Conservation (phyloP, 805 yeast genomes). For the Candida glaebosa region DNA sequence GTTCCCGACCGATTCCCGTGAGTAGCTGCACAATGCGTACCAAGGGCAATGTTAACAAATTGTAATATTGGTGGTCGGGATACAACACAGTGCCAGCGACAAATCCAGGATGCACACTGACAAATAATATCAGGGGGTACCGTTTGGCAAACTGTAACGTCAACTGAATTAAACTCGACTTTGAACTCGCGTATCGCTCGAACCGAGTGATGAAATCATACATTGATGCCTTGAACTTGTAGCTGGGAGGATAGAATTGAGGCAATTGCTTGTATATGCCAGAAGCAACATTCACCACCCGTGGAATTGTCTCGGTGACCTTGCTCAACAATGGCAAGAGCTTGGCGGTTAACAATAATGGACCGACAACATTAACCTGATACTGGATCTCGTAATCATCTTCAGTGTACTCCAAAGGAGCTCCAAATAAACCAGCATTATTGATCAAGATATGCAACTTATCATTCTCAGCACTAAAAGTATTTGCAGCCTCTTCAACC, state of each 20-base stretch:
- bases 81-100: slow-evolving; percentile 31
- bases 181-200: slow-evolving; percentile 30
- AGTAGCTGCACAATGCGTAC: slow-evolving; percentile 13
- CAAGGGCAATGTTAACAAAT: slow-evolving; percentile 14
- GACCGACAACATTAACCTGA: slow-evolving; percentile 33
- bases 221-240: slow-evolving; percentile 13
- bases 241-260: slow-evolving; percentile 19
- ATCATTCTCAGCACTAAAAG: slow-evolving; percentile 18
- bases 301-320: not conserved
- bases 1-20: slow-evolving; percentile 30
- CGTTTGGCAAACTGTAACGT: slow-evolving; percentile 21
- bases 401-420: slow-evolving; percentile 27
- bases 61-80: slow-evolving; percentile 24
- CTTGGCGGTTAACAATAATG: slow-evolving; percentile 25
- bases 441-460: slow-evolving; percentile 27
- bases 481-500: slow-evolving; percentile 21
- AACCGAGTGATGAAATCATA: slow-evolving; percentile 23
- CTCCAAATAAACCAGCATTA: slow-evolving; percentile 38
- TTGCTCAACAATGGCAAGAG: slow-evolving; percentile 19
- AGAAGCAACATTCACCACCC: slow-evolving; percentile 27
- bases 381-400: slow-evolving; percentile 36
- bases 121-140: slow-evolving; percentile 23
- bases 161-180: slow-evolving; percentile 27
- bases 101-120: slow-evolving; percentile 40
- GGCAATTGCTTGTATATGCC: slow-evolving; percentile 23